Percentiles rank a stretch among this genome's conserved stretches.
These are phyloP conservation scores for Blastobotrys ciferrii DNA, from an alignment of 1,139 yeast genomes.

Conservation along the genomic window DNA sequence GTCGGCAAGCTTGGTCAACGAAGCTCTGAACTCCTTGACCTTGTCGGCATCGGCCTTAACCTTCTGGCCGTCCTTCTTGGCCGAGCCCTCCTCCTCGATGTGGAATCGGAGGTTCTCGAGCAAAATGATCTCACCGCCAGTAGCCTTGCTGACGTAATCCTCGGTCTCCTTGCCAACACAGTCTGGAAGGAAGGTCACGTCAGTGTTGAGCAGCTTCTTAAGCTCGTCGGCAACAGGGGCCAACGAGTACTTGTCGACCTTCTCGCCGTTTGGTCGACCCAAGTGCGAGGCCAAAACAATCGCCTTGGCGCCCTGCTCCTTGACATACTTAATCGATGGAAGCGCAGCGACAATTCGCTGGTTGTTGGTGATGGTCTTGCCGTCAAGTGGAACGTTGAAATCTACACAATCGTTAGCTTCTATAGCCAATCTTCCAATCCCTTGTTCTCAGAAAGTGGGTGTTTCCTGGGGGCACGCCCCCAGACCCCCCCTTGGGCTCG, in stretches of 20 bases:
- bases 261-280: conserved; percentile 97
- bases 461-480: too few species aligned
- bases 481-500: too few species aligned
- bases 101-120: conserved; percentile 97
- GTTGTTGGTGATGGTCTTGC: conserved; percentile 93
- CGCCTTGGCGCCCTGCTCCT: conserved; percentile 84
- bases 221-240: conserved; percentile 90
- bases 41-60: conserved; percentile 81
- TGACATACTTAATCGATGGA: conserved; percentile 92
- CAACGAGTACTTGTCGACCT: conserved; percentile 76
- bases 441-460: too few species aligned
- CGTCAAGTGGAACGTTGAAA: conserved; percentile 97
- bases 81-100: conserved; percentile 92
- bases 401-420: conserved; percentile 39
- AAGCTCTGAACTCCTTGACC: conserved; percentile 80
- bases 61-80: conserved; percentile 83
- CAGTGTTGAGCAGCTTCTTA: conserved; percentile 63
- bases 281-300: conserved; percentile 90
- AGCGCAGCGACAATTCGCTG: conserved; percentile 98
- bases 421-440: too few species aligned
- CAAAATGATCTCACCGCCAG: conserved; percentile 70
- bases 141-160: conserved; percentile 65
- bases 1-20: conserved; percentile 86
- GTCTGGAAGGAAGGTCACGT: conserved; percentile 77
- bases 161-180: conserved; percentile 88